Percentiles rank a stretch among this genome's conserved stretches.
phyloP scores from a whole-genome alignment of 257 asterid species.

The Plectranthus barbatus region DNA sequence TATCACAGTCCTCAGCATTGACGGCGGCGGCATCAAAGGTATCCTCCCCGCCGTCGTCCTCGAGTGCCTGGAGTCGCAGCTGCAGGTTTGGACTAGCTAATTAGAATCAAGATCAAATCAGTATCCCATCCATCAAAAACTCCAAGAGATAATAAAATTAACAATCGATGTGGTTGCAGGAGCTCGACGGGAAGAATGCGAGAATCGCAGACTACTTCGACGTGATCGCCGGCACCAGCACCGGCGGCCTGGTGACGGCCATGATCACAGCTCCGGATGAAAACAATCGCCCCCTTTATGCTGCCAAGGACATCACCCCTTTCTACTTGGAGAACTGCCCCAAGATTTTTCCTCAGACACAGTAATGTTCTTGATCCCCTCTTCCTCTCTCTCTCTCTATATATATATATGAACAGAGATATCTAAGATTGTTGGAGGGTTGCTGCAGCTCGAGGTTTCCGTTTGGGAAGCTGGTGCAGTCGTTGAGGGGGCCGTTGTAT shows the following conservation, averaged over 20 bases:
- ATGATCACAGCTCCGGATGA: constrained; percentile 51
- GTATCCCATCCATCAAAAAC: too few species aligned
- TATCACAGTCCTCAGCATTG: constrained; percentile 55
- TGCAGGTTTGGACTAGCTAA: constrained; percentile 25
- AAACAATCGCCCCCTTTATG: constrained; percentile 42
- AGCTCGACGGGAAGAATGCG: constrained; percentile 32
- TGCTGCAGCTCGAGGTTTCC: constrained; percentile 10
- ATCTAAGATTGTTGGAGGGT: neutral
- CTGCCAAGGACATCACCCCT: constrained; percentile 50
- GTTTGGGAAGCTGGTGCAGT: constrained; percentile 11
- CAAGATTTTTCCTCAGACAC: constrained; percentile 45
- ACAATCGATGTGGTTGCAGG: constrained; percentile 10
- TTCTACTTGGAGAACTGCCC: constrained; percentile 58
- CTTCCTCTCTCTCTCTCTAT: neutral
- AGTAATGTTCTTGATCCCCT: constrained; percentile 1
- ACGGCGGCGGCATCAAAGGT: constrained; percentile 64
- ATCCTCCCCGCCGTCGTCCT: constrained; percentile 40
- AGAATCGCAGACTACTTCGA: constrained; percentile 57
- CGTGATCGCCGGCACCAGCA: constrained; percentile 51
- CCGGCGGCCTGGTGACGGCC: constrained; percentile 59
- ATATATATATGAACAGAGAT: too few species aligned
- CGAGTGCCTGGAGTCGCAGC: constrained; percentile 35
- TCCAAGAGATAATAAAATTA: too few species aligned
- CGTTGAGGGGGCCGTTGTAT: constrained; percentile 46
- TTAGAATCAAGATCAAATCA: too few species aligned